Percentiles rank a stretch among this genome's conserved stretches.
phyloP scores from a whole-genome alignment of 305 asterid species.

The Solanum hybrid region DNA sequence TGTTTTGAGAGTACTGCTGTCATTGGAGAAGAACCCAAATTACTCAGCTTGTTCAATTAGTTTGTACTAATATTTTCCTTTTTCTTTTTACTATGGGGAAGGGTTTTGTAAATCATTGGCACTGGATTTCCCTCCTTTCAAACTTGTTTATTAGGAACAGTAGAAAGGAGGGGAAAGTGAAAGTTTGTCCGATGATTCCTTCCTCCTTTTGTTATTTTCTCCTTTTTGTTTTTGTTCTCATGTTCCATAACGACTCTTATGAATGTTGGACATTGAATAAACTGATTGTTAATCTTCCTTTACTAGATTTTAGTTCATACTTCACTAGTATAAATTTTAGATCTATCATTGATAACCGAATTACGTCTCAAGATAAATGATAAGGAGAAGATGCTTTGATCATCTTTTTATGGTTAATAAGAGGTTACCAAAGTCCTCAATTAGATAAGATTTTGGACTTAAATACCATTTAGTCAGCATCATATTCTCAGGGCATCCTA shows the following conservation, averaged over 20 bases:
- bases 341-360: background rate
- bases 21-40: slow-evolving; percentile 33
- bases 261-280: slow-evolving; percentile 7
- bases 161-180: slow-evolving; percentile 52
- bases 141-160: slow-evolving; percentile 5
- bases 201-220: slow-evolving; percentile 3
- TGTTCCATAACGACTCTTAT: background rate
- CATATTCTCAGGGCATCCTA: background rate
- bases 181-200: slow-evolving; percentile 40
- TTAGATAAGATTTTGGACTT: background rate
- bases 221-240: background rate
- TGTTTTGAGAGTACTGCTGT: slow-evolving; percentile 15
- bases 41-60: slow-evolving; percentile 55
- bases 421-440: background rate
- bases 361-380: background rate
- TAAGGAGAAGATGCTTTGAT: background rate
- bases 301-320: background rate
- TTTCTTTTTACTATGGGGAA: background rate
- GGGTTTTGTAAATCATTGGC: slow-evolving; percentile 35
- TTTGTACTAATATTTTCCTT: background rate
- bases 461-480: background rate
- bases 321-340: background rate
- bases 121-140: slow-evolving; percentile 46
- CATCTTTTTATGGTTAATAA: background rate
- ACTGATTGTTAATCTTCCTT: background rate